These are phyloP conservation scores for Filosporella fistucella DNA, from an alignment of 495 filamentous ascomycete genomes.

Conservation along the genomic window DNA sequence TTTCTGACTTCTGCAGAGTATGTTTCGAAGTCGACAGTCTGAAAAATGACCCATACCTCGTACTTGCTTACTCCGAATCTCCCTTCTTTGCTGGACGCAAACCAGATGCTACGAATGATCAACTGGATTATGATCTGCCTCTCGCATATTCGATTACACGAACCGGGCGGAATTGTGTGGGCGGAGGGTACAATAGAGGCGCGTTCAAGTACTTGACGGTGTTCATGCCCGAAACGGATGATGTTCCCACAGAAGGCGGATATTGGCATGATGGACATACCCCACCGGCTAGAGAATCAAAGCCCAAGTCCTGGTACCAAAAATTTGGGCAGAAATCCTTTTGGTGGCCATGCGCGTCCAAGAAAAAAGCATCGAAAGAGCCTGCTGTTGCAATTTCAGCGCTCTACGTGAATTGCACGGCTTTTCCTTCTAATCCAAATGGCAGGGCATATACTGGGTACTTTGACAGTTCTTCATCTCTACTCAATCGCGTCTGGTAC, in stretches of 20 bases:
- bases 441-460: conserved; percentile 42
- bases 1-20: conserved; percentile 10
- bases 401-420: conserved; percentile 33
- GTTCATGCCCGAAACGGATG: conserved; percentile 18
- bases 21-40: conserved; percentile 25
- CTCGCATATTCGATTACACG: conserved; percentile 25
- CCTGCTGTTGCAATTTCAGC: conserved; percentile 22
- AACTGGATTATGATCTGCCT: conserved; percentile 26
- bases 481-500: conserved; percentile 57
- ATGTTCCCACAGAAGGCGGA: conserved; percentile 12
- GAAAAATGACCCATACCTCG: conserved; percentile 23
- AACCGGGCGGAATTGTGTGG: conserved; percentile 29
- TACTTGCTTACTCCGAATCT: conserved; percentile 33
- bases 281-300: not conserved
- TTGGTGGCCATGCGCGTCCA: conserved; percentile 2
- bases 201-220: conserved; percentile 37
- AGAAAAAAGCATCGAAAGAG: conserved; percentile 11
- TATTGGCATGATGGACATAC: conserved; percentile 19
- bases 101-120: conserved; percentile 30
- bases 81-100: conserved; percentile 27
- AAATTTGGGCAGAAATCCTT: conserved; percentile 21
- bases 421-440: conserved; percentile 31
- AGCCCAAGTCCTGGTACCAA: conserved; percentile 2
- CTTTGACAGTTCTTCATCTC: conserved; percentile 39
- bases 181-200: conserved; percentile 28